Conservation (phyloP, 306 rosid species). For the Arachis stenosperma region DNA sequence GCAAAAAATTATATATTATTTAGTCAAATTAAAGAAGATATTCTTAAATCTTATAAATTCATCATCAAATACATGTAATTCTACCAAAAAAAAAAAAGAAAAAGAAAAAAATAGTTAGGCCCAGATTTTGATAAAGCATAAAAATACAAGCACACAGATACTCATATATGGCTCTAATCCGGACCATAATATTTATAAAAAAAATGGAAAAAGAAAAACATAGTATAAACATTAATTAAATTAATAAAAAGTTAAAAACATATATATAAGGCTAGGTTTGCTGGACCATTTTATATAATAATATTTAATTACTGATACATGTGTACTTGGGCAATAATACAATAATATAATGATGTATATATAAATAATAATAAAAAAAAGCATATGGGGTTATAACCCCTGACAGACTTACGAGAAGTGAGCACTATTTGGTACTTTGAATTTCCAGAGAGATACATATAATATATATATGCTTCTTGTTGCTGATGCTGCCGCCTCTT, state of each 20-base stretch:
- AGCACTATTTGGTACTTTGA: slow-evolving; percentile 38
- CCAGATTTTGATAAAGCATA: background rate
- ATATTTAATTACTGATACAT: background rate
- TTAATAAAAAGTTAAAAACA: too few species aligned
- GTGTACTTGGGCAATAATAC: slow-evolving; percentile 8
- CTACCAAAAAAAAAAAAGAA: too few species aligned
- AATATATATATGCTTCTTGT: too few species aligned
- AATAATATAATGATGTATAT: background rate
- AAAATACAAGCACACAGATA: background rate
- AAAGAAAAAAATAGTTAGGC: background rate
- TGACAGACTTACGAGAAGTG: slow-evolving; percentile 61
- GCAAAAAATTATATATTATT: too few species aligned
- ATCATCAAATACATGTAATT: too few species aligned
- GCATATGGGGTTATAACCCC: background rate
- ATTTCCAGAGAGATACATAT: background rate
- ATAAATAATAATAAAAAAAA: background rate
- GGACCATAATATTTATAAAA: too few species aligned
- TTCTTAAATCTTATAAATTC: too few species aligned
- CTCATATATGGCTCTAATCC: too few species aligned
- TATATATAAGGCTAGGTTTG: background rate
- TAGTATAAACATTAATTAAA: background rate
- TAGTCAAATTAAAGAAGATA: too few species aligned
- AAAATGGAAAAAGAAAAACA: too few species aligned
- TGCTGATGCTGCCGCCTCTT: background rate
- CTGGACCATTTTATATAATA: background rate